These are phyloP conservation scores for Zarea fungicola DNA, from an alignment of 2,329 filamentous ascomycete species.

Conservation along the genomic window DNA sequence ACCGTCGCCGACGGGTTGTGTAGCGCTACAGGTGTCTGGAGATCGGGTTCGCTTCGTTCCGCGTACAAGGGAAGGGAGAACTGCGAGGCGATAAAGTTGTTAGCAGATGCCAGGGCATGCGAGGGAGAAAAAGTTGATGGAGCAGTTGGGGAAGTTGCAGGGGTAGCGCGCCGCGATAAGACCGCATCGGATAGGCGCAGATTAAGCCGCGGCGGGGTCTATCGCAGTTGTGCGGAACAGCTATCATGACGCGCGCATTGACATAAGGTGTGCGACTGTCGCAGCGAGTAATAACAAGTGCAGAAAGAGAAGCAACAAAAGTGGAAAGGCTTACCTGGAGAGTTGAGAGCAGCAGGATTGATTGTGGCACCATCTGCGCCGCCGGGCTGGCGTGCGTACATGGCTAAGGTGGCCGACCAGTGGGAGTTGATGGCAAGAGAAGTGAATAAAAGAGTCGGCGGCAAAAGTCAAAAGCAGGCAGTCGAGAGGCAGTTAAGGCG, in stretches of 20 bases:
- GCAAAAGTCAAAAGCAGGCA: background rate
- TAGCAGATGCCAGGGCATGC: slow-evolving; percentile 23
- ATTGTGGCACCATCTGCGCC: slow-evolving; percentile 84
- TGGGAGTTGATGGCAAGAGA: slow-evolving; percentile 18
- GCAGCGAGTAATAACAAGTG: slow-evolving; percentile 11
- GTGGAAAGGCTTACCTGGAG: slow-evolving; percentile 56
- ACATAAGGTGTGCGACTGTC: slow-evolving; percentile 12
- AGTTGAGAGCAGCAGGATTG: slow-evolving; percentile 82
- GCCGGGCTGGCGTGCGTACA: slow-evolving; percentile 48
- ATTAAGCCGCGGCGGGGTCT: background rate
- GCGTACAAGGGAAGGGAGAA: slow-evolving; percentile 43
- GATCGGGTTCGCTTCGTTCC: slow-evolving; percentile 78
- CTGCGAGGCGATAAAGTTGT: slow-evolving; percentile 30
- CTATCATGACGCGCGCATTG: slow-evolving; percentile 7
- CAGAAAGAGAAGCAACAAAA: background rate
- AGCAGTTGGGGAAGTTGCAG: slow-evolving; percentile 11
- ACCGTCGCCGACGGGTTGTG: slow-evolving; percentile 63
- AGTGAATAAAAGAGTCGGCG: background rate
- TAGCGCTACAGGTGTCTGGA: slow-evolving; percentile 56
- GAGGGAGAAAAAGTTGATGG: slow-evolving; percentile 6
- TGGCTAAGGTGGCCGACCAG: slow-evolving; percentile 22
- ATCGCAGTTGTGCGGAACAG: slow-evolving; percentile 8
- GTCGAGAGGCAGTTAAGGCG: slow-evolving; percentile 4
- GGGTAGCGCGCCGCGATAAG: background rate
- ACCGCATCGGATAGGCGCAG: background rate